Base-by-base conservation (phyloP, 768 basidiomycete genomes). In the Panaeolus cyanescens region DNA sequence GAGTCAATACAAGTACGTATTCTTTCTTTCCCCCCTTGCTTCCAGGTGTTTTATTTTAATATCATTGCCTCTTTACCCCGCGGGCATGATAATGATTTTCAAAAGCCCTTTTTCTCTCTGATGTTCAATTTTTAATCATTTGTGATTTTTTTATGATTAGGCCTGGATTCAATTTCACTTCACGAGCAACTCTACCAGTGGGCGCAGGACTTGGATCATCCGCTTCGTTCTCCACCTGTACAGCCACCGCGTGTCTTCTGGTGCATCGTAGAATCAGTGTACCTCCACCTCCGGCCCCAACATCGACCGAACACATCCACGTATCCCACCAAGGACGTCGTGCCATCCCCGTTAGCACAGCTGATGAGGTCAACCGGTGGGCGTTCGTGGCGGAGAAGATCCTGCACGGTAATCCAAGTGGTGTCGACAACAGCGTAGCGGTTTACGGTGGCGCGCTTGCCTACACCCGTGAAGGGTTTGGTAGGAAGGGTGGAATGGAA, bases 191-290 rank as follows among this genome's bases (percentile, higher is more conserved):
- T 22, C 83, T 99, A 5, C 97, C 97, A 30, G 89, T 99, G 60
- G 91, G 93, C 7, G 97, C 97, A 15, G 97, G 97, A 50, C 88
- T 99, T 54, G 97, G 97, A 22, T 99, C 96, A 12, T 97, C 95
- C 20, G 97, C 97, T 6, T 94, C 97, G 22, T 98, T 90, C 78
- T 98, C 96, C 3, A 86, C 89, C 19, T 97, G 96, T 71, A 78
- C 90, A 45, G 88, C 95, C 9, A 88, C 92, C 1, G 80, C 92
- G 5, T 80, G 96, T 42, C 84, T 98, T 34, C 81, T 96, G 54
- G 81, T 91, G 13, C 86, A 92, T 71, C 79, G 81, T 53, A 89
- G 88, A 64, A 86, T 97, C 69, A 75, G 66, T 40, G 70, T 85
- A 8, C 86, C 86, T n/a, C 68, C 78, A n/a, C 73, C 76, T 36